Conservation (phyloP, 768 basidiomycete species). For the Macrolepiota dolichaula region DNA sequence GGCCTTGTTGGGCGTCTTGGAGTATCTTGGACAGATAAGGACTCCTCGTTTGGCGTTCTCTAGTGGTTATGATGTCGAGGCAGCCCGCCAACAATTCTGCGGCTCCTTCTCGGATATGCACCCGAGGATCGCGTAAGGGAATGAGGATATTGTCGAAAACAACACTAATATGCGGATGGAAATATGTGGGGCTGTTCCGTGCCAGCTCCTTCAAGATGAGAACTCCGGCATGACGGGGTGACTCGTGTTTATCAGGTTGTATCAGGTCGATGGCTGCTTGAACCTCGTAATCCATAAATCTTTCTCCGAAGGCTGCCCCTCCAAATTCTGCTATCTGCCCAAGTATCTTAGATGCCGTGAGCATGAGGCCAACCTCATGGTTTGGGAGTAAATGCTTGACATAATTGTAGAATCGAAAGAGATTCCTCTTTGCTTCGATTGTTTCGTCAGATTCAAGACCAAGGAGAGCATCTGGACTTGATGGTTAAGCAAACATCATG, state of each 20-base stretch:
- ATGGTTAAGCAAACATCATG: conserved; percentile 1
- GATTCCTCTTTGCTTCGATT: conserved; percentile 74
- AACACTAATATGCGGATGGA: conserved; percentile 82
- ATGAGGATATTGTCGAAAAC: conserved; percentile 93
- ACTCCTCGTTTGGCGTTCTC: conserved; percentile 65
- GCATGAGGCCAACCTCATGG: conserved; percentile 90
- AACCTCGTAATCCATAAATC: conserved; percentile 88
- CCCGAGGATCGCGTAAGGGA: conserved; percentile 83
- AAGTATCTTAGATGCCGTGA: conserved; percentile 88
- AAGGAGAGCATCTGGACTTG: conserved; percentile 60
- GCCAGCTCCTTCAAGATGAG: conserved; percentile 94
- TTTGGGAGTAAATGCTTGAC: conserved; percentile 91
- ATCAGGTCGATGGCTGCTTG: conserved; percentile 79
- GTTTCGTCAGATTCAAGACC: conserved; percentile 77
- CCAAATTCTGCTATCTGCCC: conserved; percentile 85
- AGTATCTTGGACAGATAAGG: conserved; percentile 79
- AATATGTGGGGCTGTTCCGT: conserved; percentile 80
- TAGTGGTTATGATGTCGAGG: conserved; percentile 77
- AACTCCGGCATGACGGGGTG: conserved; percentile 89
- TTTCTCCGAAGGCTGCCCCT: conserved; percentile 79
- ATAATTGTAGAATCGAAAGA: conserved; percentile 89
- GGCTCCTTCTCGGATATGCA: conserved; percentile 90
- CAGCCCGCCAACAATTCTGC: conserved; percentile 93
- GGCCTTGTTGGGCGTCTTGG: conserved; percentile 79
- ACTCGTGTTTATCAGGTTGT: conserved; percentile 76